Base-by-base conservation (phyloP, 208 protist genomes). In the Leishmania tarentolae region DNA sequence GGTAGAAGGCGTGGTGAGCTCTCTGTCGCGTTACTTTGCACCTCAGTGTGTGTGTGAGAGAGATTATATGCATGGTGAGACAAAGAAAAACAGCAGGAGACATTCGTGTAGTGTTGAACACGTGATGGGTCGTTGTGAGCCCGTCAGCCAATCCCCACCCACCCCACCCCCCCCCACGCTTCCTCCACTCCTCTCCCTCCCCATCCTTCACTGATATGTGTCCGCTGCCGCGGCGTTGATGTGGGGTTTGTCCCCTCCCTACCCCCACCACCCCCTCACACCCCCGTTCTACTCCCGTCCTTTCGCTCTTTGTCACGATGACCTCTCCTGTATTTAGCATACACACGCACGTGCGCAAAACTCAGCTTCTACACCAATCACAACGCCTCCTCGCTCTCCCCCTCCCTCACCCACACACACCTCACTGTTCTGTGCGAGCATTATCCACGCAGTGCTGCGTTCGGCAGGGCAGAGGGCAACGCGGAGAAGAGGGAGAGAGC, bases 211-310 rank as follows among this genome's bases (percentile, higher is more conserved):
- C 31, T n/a, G 40, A 5, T 50, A 5, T 50, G 35, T 77, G 19
- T 50, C 59, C 7, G 24, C 56, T 50, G 68, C 61, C 7, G 59
- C 59, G 28, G 28, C 69, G 63, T 28, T 84, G 75, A n/a, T 35
- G 28, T 80, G 40, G 28, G 4, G 46, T 46, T 40, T 80, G 31
- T 71, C 3, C 46, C 40, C 3, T 46, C 2, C 40, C 28, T 61
- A 19, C 31, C 31, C 31, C 61, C 65, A 11, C 2, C 37, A 69
- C 35, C 19, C 63, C 63, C 13, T 69, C 35, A 69, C 31, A 69
- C 63, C 8, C 35, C 31, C 31, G 24, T 40, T 28, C 61, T 68
- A 31, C 61, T 68, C 35, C 61, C 28, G 35, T 6, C 63, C 50
- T 53, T 53, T 69, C 15, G n/a, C n/a, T 40, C 28, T 42, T 69